A percentile compares a stretch with the other conserved stretches of the same genome.
phyloP scores from a whole-genome alignment of 2,329 filamentous ascomycete species.

The Hypoxylon sp. region DNA sequence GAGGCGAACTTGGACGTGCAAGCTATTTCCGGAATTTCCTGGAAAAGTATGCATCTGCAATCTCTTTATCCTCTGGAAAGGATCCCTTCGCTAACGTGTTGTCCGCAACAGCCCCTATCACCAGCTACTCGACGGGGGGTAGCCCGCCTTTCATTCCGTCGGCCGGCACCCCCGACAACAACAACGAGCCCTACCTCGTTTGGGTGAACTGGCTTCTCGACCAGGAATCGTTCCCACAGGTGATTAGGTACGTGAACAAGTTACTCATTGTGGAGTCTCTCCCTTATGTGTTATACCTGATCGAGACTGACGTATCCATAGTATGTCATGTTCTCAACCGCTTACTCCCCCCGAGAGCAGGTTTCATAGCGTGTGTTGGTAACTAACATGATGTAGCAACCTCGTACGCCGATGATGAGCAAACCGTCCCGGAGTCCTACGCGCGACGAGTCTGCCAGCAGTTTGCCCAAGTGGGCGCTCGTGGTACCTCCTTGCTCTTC shows the following conservation, averaged over 20 bases:
- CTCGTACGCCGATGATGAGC: slow-evolving; percentile 70
- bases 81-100: slow-evolving; percentile 8
- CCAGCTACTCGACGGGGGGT: slow-evolving; percentile 51
- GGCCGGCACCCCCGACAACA: slow-evolving; percentile 42
- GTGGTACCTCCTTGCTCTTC: slow-evolving; percentile 64
- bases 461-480: slow-evolving; percentile 64
- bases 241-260: slow-evolving; percentile 55
- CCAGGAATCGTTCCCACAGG: slow-evolving; percentile 62
- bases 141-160: slow-evolving; percentile 50
- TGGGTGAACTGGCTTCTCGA: slow-evolving; percentile 64
- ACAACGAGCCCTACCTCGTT: slow-evolving; percentile 69
- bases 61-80: neutral
- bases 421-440: slow-evolving; percentile 64
- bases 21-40: slow-evolving; percentile 49
- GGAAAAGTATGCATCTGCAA: slow-evolving; percentile 39
- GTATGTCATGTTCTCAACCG: slow-evolving; percentile 25
- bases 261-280: neutral
- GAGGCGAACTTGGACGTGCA: slow-evolving; percentile 51
- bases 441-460: slow-evolving; percentile 64
- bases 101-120: slow-evolving; percentile 42
- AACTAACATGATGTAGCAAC: slow-evolving; percentile 51
- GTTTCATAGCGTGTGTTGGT: neutral
- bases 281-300: neutral
- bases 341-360: neutral
- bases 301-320: slow-evolving; percentile 23